Conservation (phyloP, 1,284 basidiomycete genomes). For the Melampsora larici-populina region DNA sequence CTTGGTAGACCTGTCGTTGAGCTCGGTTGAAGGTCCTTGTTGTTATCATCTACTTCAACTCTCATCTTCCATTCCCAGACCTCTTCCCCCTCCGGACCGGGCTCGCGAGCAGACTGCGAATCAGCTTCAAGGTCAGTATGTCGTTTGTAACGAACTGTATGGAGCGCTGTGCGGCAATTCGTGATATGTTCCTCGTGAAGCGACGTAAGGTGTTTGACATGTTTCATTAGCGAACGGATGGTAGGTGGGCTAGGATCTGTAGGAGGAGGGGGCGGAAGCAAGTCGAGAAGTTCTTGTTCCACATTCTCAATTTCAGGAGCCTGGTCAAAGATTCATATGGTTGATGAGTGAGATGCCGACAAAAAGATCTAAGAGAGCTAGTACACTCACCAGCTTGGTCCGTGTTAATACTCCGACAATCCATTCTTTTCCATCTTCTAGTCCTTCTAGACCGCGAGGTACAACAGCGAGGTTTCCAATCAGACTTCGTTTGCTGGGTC, state of each 20-base stretch:
- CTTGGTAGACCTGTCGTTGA: neutral
- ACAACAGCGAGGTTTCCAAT: slow-evolving; percentile 29
- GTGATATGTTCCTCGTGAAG: slow-evolving; percentile 35
- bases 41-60: slow-evolving; percentile 37
- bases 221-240: slow-evolving; percentile 17
- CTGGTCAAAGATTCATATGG: slow-evolving; percentile 7
- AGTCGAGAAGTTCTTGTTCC: slow-evolving; percentile 36
- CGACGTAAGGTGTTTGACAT: slow-evolving; percentile 27
- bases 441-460: slow-evolving; percentile 36
- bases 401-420: slow-evolving; percentile 41
- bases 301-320: slow-evolving; percentile 43
- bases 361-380: neutral
- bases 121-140: slow-evolving; percentile 2
- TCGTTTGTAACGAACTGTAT: slow-evolving; percentile 35
- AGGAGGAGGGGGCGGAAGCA: slow-evolving; percentile 22
- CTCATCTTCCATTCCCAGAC: slow-evolving; percentile 43
- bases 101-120: slow-evolving; percentile 1
- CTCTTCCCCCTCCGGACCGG: slow-evolving; percentile 12
- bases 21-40: neutral
- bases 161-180: slow-evolving; percentile 27
- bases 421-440: slow-evolving; percentile 43
- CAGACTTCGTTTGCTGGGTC: slow-evolving; percentile 19
- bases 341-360: neutral
- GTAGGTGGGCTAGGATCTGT: slow-evolving; percentile 24
- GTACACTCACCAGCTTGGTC: slow-evolving; percentile 31